Conservation (phyloP, 2,329 filamentous ascomycete genomes). For the Orbilia brochopaga region DNA sequence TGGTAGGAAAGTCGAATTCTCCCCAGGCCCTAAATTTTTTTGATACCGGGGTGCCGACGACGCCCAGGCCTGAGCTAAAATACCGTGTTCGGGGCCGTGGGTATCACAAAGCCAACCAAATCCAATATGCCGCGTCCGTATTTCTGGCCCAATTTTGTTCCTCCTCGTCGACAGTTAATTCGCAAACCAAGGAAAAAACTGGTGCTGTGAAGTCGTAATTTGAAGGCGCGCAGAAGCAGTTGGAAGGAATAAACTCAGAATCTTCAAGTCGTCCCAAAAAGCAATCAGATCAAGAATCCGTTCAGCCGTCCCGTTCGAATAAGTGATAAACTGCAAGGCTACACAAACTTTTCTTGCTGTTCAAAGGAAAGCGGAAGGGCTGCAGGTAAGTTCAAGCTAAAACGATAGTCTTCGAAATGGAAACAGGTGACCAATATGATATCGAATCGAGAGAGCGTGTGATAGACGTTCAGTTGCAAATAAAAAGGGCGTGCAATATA, state of each 20-base stretch:
- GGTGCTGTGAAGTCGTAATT: background rate
- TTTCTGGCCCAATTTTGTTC: conserved; percentile 34
- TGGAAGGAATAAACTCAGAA: background rate
- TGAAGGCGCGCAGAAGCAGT: background rate
- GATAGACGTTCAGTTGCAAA: conserved; percentile 10
- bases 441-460: conserved; percentile 21
- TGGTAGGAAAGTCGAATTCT: conserved; percentile 27
- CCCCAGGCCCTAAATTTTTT: conserved; percentile 16
- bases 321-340: conserved; percentile 47
- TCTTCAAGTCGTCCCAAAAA: conserved; percentile 2
- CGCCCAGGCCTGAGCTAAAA: conserved; percentile 3
- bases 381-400: conserved; percentile 3
- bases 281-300: background rate
- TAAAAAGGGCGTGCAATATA: background rate
- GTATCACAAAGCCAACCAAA: conserved; percentile 46
- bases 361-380: conserved; percentile 15
- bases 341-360: conserved; percentile 38
- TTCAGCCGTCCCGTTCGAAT: conserved; percentile 13
- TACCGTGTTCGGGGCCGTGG: conserved; percentile 31
- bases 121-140: conserved; percentile 31
- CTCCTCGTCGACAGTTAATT: background rate
- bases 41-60: conserved; percentile 44
- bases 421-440: conserved; percentile 31
- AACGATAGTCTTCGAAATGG: conserved; percentile 23
- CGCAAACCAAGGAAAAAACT: conserved; percentile 1